Evolutionary conservation across 139 green algal species (phyloP), one percentile per base, ranked within the genome.

Genomic region (Chlamydomonas sphaeroides): DNA sequence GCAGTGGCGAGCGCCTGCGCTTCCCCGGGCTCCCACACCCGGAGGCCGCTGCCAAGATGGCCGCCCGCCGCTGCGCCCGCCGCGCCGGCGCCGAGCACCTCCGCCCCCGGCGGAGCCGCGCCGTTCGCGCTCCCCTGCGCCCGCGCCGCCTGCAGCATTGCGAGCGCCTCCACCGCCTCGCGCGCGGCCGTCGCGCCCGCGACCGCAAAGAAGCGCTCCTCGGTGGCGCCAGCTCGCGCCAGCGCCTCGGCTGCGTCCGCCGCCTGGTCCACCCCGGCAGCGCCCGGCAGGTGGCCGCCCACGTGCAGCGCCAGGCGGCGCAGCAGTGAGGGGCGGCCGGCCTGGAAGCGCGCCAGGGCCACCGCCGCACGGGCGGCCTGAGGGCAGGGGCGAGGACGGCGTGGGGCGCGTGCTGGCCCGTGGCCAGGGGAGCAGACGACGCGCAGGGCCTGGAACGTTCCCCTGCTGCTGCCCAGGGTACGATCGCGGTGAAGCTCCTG

Each of bases 261-360:
- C 30, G 51, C 23, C 41, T 30, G 18, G 68, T n/a, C n/a, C n/a
- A n/a, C n/a, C n/a, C n/a, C n/a, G 41, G 7, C 26, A 14, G 33
- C 23, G 38, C 42, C 33, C 25, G 41, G 48, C 76, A 83, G 30
- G 28, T 65, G 62, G 21, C 32, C 76, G n/a, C 28, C 76, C n/a
- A 83, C 33, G 33, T 83, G 76, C 42, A 57, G 76, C 45, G 76
- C 76, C 45, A 73, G 26, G 33, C 62, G 62, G 30, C 76, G 76
- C 62, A 83, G n/a, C 62, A 73, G 42, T 26, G 76, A 32, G 0
- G 62, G 76, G 39, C 62, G 62, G 32, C n/a, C 11, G 63, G 74
- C 45, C 18, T 33, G 25, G 76, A 65, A 65, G 42, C 62, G 62
- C 26, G 62, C 42, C 33, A 32, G 53, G 18, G 33, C 45, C 25